A percentile compares a stretch with the other conserved stretches of the same genome.
These are phyloP conservation scores for Ogataea ramenticola DNA, from an alignment of 805 yeast species.

Conservation along the genomic window DNA sequence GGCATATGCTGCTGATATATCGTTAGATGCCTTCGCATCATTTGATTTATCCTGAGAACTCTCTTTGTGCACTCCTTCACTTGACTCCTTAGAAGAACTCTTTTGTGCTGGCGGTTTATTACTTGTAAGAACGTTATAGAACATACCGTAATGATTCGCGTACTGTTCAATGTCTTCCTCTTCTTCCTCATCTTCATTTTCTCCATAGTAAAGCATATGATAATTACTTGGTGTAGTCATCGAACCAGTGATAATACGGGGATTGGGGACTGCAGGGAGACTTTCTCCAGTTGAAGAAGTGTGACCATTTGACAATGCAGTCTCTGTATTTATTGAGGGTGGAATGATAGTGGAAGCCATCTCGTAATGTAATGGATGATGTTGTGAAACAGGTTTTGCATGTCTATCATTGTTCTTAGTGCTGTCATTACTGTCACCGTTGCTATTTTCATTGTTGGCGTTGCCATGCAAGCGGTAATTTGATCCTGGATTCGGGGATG, in stretches of 20 bases:
- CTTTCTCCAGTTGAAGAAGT: not conserved
- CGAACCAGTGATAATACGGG: slow-evolving; percentile 3
- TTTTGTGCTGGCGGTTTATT: slow-evolving; percentile 3
- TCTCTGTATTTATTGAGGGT: not conserved
- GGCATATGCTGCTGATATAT: slow-evolving; percentile 8
- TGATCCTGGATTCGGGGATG: not conserved
- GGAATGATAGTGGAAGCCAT: slow-evolving; percentile 5
- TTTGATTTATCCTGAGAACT: not conserved
- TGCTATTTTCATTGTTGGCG: not conserved
- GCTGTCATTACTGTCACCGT: too few relatives aligned
- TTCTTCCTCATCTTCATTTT: slow-evolving; percentile 22
- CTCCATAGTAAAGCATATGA: slow-evolving; percentile 3
- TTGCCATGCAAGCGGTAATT: not conserved
- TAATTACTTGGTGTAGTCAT: slow-evolving; percentile 1
- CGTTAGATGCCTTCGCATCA: not conserved
- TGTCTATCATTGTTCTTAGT: too few relatives aligned
- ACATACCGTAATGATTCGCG: slow-evolving; percentile 28
- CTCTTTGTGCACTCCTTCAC: not conserved
- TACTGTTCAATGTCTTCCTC: slow-evolving; percentile 24
- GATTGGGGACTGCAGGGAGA: not conserved
- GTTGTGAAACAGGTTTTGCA: slow-evolving; percentile 41
- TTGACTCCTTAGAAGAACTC: not conserved
- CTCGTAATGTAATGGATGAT: slow-evolving; percentile 42
- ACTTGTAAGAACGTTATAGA: slow-evolving; percentile 22
- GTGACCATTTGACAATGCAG: slow-evolving; percentile 2